A percentile compares a stretch with the other conserved stretches of the same genome.
Evolutionary conservation across 2,329 filamentous ascomycete genomes (phyloP).

Genomic region (Lecanicillium sp.): DNA sequence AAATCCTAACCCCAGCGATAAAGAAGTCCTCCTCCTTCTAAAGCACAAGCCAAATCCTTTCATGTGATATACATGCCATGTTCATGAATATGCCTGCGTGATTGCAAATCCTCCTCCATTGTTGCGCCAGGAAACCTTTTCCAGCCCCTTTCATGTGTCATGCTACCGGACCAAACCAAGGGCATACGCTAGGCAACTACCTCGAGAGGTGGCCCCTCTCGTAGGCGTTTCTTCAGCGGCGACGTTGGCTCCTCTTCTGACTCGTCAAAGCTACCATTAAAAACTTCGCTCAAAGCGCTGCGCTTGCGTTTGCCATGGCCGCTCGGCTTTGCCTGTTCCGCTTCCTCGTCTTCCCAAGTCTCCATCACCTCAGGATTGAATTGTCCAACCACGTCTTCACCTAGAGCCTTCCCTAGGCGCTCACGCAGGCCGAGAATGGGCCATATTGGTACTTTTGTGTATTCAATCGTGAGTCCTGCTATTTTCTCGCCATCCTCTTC

Average conservation of each 20-base stretch:
- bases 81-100: too few relatives aligned
- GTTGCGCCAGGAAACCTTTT: too few relatives aligned
- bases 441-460: slow-evolving; percentile 43
- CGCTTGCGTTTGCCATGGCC: slow-evolving; percentile 26
- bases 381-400: slow-evolving; percentile 39
- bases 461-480: slow-evolving; percentile 36
- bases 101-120: too few relatives aligned
- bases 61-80: too few relatives aligned
- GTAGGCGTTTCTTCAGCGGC: slow-evolving; percentile 15
- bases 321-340: slow-evolving; percentile 22
- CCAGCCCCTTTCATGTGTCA: too few relatives aligned
- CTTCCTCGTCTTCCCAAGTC: slow-evolving; percentile 32
- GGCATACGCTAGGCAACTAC: neutral
- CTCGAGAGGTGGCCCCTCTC: slow-evolving; percentile 18
- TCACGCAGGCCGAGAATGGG: slow-evolving; percentile 48
- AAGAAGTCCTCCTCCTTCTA: too few relatives aligned
- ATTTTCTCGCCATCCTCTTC: slow-evolving; percentile 16
- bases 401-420: slow-evolving; percentile 45
- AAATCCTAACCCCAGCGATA: too few relatives aligned
- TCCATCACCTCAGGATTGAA: slow-evolving; percentile 34
- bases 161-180: too few relatives aligned
- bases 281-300: slow-evolving; percentile 26
- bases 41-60: too few relatives aligned
- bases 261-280: slow-evolving; percentile 33
- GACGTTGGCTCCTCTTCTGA: slow-evolving; percentile 21